Percentiles rank a stretch among this genome's conserved stretches.
These are phyloP conservation scores for Litchi chinensis DNA, from an alignment of 345 rosid genomes.

Conservation along the genomic window DNA sequence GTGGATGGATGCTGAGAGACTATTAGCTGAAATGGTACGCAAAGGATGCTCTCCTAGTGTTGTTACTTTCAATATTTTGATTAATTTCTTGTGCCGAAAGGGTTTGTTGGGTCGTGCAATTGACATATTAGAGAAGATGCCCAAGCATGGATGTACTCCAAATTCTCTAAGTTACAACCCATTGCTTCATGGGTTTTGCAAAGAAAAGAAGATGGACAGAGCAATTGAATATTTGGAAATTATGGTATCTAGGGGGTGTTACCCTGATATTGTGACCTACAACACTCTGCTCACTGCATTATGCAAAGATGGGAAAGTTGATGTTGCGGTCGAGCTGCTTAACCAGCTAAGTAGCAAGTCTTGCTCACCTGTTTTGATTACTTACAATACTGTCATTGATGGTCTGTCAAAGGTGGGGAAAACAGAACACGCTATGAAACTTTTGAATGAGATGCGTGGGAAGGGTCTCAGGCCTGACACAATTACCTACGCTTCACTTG, in stretches of 20 bases:
- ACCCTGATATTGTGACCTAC: conserved; percentile 92
- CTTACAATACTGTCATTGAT: conserved; percentile 84
- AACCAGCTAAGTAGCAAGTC: conserved; percentile 74
- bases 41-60: conserved; percentile 89
- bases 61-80: conserved; percentile 87
- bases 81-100: conserved; percentile 81
- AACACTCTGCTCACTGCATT: conserved; percentile 83
- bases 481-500: conserved; percentile 74
- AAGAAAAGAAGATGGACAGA: conserved; percentile 85
- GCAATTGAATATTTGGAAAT: conserved; percentile 78
- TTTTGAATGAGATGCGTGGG: conserved; percentile 72
- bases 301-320: conserved; percentile 87
- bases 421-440: conserved; percentile 66
- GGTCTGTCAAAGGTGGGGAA: conserved; percentile 83
- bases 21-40: conserved; percentile 67
- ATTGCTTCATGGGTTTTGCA: conserved; percentile 81
- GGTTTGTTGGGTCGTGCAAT: conserved; percentile 84
- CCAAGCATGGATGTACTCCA: conserved; percentile 73
- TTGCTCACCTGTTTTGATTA: conserved; percentile 78
- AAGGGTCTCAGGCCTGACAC: conserved; percentile 79
- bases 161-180: conserved; percentile 83
- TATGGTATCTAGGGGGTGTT: conserved; percentile 87
- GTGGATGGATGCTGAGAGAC: conserved; percentile 88
- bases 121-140: conserved; percentile 83
- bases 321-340: conserved; percentile 82